phyloP scores from a whole-genome alignment of 106 monocot species.

The Alisma plantagoaquatica region DNA sequence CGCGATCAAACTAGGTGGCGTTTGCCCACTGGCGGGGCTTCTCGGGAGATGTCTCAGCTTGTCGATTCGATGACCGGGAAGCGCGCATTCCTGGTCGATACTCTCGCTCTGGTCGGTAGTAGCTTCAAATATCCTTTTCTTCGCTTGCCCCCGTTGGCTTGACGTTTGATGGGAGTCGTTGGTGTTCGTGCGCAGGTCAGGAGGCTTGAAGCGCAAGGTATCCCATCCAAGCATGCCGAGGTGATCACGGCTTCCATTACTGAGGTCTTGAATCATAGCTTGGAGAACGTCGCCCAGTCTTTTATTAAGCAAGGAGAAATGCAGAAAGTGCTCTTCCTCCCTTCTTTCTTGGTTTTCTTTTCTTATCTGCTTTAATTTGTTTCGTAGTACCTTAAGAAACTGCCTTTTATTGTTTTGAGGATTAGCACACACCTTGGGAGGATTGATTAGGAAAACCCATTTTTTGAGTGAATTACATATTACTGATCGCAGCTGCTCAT shows the following conservation, averaged over 20 bases:
- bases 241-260: constrained; percentile 49
- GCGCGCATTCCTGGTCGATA: constrained; percentile 51
- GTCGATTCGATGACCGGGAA: constrained; percentile 24
- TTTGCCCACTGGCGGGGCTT: neutral
- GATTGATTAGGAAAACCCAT: too few relatives aligned
- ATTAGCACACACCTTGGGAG: too few relatives aligned
- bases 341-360: too few relatives aligned
- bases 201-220: constrained; percentile 44
- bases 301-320: constrained; percentile 44
- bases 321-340: too few relatives aligned
- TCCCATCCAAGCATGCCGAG: constrained; percentile 52
- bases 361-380: neutral
- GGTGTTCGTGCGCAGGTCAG: constrained; percentile 34
- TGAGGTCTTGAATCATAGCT: constrained; percentile 49
- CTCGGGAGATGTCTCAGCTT: constrained; percentile 21
- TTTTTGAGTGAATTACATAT: too few relatives aligned
- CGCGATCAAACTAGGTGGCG: neutral
- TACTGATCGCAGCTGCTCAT: too few relatives aligned
- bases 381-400: too few relatives aligned
- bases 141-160: neutral
- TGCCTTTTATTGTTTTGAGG: too few relatives aligned
- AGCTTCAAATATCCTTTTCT: neutral
- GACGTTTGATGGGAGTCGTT: neutral
- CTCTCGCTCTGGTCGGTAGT: constrained; percentile 35
- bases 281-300: constrained; percentile 46